Percentiles rank a stretch among this genome's conserved stretches.
Evolutionary conservation across 352 stramenopile species (phyloP).

Genomic region (Pythium oligandrum): DNA sequence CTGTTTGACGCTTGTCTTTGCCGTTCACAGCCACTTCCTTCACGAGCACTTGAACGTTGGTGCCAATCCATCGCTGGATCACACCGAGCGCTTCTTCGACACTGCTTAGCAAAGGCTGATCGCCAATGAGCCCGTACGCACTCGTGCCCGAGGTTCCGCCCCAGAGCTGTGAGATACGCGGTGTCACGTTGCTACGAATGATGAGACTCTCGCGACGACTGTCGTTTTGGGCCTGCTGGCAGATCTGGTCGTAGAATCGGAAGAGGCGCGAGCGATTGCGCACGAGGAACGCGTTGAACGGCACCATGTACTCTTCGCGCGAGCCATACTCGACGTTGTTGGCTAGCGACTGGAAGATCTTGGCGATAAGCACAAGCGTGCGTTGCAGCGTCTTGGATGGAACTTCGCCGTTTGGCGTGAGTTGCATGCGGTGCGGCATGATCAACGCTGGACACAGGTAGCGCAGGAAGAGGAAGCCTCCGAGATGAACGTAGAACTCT

Average conservation of each 20-base stretch:
- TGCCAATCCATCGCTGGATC: constrained; percentile 48
- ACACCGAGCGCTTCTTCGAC: constrained; percentile 38
- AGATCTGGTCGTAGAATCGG: constrained; percentile 74
- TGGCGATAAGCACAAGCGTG: constrained; percentile 69
- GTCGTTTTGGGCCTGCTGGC: constrained; percentile 61
- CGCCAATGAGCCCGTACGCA: constrained; percentile 11
- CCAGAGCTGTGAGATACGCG: constrained; percentile 69
- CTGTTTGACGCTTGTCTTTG: constrained; percentile 27
- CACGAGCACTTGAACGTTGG: constrained; percentile 39
- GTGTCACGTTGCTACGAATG: constrained; percentile 41
- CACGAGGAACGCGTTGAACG: constrained; percentile 67
- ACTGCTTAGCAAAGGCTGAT: constrained; percentile 7
- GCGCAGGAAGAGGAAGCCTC: constrained; percentile 70
- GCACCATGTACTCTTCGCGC: constrained; percentile 73
- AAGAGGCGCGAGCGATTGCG: constrained; percentile 53
- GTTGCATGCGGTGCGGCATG: constrained; percentile 62
- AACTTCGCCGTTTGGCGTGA: constrained; percentile 38
- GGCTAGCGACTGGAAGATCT: constrained; percentile 76
- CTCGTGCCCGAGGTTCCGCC: constrained; percentile 1
- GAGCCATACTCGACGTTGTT: constrained; percentile 71
- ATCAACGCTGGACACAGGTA: constrained; percentile 76
- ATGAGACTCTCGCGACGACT: constrained; percentile 60
- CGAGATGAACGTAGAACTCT: constrained; percentile 75
- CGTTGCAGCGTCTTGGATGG: constrained; percentile 54
- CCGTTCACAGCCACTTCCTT: constrained; percentile 46